Percentiles rank a stretch among this genome's conserved stretches.
These are phyloP conservation scores for Paraphoma sp. DNA, from an alignment of 2,329 filamentous ascomycete genomes.

Conservation along the genomic window DNA sequence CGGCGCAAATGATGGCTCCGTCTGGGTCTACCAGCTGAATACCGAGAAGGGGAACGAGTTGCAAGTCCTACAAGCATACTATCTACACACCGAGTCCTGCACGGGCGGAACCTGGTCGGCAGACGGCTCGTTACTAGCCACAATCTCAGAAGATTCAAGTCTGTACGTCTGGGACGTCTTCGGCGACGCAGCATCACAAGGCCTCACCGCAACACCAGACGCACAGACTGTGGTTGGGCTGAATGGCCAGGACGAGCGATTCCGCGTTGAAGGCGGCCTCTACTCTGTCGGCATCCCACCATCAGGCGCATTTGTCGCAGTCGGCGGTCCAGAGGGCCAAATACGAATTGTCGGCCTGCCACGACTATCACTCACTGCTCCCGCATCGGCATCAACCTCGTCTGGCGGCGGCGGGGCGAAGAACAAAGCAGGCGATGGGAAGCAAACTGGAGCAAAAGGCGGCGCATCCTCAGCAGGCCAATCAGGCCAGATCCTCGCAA, in stretches of 20 bases:
- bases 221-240: slow-evolving; percentile 75
- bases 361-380: slow-evolving; percentile 54
- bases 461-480: slow-evolving; percentile 53
- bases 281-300: slow-evolving; percentile 88
- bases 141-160: slow-evolving; percentile 85
- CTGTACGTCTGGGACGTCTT: slow-evolving; percentile 95
- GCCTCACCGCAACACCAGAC: slow-evolving; percentile 61
- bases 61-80: slow-evolving; percentile 88
- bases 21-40: slow-evolving; percentile 95
- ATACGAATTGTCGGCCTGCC: slow-evolving; percentile 88
- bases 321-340: slow-evolving; percentile 85
- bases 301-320: slow-evolving; percentile 77
- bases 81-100: slow-evolving; percentile 83
- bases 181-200: slow-evolving; percentile 73
- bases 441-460: slow-evolving; percentile 52
- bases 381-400: slow-evolving; percentile 43
- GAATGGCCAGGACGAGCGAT: slow-evolving; percentile 84
- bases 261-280: slow-evolving; percentile 87
- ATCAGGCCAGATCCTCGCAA: slow-evolving; percentile 78
- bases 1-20: slow-evolving; percentile 87
- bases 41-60: slow-evolving; percentile 66
- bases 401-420: slow-evolving; percentile 55
- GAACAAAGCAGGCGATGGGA: slow-evolving; percentile 56
- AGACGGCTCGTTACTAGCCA: slow-evolving; percentile 85
- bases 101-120: slow-evolving; percentile 92